A percentile compares a stretch with the other conserved stretches of the same genome.
Conservation (phyloP, 2,329 filamentous ascomycete genomes). For the Pezicula neosporulosa region DNA sequence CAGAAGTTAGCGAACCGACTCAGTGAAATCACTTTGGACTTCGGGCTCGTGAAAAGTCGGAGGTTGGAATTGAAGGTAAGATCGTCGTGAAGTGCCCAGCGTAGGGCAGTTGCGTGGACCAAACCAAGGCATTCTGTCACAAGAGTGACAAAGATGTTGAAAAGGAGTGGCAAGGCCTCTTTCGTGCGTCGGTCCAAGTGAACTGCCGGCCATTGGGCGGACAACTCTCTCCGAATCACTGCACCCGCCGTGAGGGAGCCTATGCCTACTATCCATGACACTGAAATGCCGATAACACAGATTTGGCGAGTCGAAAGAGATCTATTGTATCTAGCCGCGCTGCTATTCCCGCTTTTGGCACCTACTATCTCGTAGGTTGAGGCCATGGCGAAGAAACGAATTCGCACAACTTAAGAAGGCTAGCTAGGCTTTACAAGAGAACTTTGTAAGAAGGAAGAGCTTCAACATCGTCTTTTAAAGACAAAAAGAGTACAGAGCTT, state of each 20-base stretch:
- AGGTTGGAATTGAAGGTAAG: conserved; percentile 26
- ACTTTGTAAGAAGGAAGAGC: no score
- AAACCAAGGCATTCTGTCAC: conserved; percentile 25
- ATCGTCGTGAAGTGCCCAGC: conserved; percentile 22
- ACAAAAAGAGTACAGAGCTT: no score
- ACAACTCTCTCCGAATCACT: neutral
- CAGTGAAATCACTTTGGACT: no score
- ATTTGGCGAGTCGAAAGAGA: neutral
- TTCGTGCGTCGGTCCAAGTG: neutral
- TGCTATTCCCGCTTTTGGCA: no score
- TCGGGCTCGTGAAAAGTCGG: conserved; percentile 19
- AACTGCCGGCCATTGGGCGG: no score
- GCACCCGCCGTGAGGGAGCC: neutral
- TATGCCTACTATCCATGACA: neutral
- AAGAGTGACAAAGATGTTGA: conserved; percentile 14
- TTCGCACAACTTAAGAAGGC: no score
- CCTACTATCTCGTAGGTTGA: no score
- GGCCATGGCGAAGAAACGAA: no score
- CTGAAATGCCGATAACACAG: neutral
- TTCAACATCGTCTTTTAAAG: no score
- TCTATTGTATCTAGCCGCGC: no score
- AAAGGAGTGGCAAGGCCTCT: neutral
- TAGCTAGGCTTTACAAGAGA: no score
- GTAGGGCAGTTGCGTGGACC: conserved; percentile 21
- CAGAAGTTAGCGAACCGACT: neutral